Evolutionary conservation across 495 filamentous ascomycete genomes (phyloP), one percentile per base, ranked within the genome.

Genomic region (Xylaria curta): DNA sequence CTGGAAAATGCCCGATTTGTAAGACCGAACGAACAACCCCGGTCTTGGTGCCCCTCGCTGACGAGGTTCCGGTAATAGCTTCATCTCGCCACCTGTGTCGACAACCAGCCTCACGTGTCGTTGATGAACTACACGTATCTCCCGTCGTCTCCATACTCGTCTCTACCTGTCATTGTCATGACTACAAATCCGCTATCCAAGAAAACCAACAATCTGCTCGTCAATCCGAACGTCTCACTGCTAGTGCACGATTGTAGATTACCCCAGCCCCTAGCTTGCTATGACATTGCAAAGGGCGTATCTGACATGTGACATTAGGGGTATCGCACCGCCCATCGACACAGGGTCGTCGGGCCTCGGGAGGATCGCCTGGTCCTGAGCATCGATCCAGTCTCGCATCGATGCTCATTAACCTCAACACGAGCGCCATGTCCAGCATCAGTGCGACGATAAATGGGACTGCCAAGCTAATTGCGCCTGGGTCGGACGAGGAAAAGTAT

Each of bases 91-190:
- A 99, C 96, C 69, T 95, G 91, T 81, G 88, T 87, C 79, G 86
- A 89, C 75, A 89, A 95, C 79, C 88, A 88, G 75, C 96, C 96
- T 19, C 96, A 99, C 83, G 92, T 98, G 79, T 95, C 93, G 33
- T 90, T 99, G 74, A 99, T 99, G 96, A 97, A 97, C 83, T 99
- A 98, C 85, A 98, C 96, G 77, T 99, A 97, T 84, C 92, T 99
- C 66, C 92, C 95, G 21, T 89, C 87, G 0, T 93, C 93, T 7
- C 93, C 94, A 21, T 95, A 90, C 82, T 87, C 89, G 44, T 76
- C 87, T 42, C 83, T 86, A 66, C 94, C 93, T 26, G 90, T 90
- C 67, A 95, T 97, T 74, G 91, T 97, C 81, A 97, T 97, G 94
- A 97, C 94, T 59, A 95, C 93, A 69, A 95, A 97, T 79, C 90